phyloP scores from a whole-genome alignment of 306 rosid species.

The Casuarina cunninghamiana region DNA sequence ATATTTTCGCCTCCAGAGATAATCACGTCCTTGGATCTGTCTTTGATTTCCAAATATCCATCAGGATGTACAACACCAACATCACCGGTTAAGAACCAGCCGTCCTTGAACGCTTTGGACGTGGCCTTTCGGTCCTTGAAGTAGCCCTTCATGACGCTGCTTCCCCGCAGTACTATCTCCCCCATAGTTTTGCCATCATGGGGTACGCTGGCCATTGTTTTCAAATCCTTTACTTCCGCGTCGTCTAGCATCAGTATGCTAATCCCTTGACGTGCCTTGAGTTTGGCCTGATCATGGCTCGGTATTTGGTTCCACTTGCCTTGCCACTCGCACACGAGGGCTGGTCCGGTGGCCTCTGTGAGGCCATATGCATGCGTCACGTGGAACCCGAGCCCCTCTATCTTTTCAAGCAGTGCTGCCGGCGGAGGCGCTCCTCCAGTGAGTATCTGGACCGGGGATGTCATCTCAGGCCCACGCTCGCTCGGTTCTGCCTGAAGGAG shows the following conservation, averaged over 20 bases:
- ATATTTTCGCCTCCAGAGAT: conserved; percentile 94
- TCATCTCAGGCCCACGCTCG: conserved; percentile 24
- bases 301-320: conserved; percentile 56
- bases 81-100: conserved; percentile 87
- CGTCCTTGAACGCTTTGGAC: conserved; percentile 47
- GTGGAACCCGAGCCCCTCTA: conserved; percentile 70
- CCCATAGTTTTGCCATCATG: conserved; percentile 77
- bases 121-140: conserved; percentile 57
- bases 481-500: conserved; percentile 49
- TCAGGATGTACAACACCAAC: conserved; percentile 79
- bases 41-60: conserved; percentile 89
- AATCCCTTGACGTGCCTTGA: conserved; percentile 84
- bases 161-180: conserved; percentile 77
- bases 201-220: conserved; percentile 63
- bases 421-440: conserved; percentile 97
- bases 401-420: conserved; percentile 47
- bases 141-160: conserved; percentile 88
- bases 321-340: conserved; percentile 91
- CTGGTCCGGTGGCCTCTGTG: conserved; percentile 92
- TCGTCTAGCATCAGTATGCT: conserved; percentile 61
- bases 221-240: conserved; percentile 69
- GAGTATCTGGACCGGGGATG: conserved; percentile 50
- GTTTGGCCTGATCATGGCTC: conserved; percentile 35
- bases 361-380: conserved; percentile 92
- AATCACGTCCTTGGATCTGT: conserved; percentile 84